Conservation (phyloP, 768 basidiomycete genomes). For the Boletus pseudopeckii region DNA sequence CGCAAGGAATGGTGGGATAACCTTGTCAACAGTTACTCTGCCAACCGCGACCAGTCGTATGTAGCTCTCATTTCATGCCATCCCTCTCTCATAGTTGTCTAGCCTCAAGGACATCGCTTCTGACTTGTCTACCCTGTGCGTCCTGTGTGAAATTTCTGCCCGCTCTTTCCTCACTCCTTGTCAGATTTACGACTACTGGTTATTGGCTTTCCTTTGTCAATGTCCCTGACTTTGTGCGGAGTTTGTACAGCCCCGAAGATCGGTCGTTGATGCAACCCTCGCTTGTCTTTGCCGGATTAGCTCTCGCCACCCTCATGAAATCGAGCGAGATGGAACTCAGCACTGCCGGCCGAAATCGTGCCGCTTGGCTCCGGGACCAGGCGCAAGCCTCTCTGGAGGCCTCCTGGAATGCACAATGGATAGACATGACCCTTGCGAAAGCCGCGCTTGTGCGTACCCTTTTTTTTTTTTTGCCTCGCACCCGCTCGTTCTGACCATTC, state of each 20-base stretch:
- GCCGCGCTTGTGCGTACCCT: constrained; percentile 57
- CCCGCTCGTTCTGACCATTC: constrained; percentile 11
- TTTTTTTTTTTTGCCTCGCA: background rate
- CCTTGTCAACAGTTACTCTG: constrained; percentile 41
- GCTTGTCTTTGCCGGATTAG: constrained; percentile 64
- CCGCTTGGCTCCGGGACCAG: constrained; percentile 51
- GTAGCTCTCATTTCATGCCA: constrained; percentile 6
- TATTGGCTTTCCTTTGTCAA: constrained; percentile 72
- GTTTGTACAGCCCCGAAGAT: constrained; percentile 48
- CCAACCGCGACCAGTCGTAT: constrained; percentile 42
- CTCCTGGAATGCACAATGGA: constrained; percentile 48
- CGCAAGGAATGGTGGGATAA: constrained; percentile 48
- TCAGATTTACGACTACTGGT: constrained; percentile 59
- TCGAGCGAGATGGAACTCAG: constrained; percentile 67
- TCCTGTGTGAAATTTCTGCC: background rate
- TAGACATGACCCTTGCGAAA: constrained; percentile 66
- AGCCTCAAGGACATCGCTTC: constrained; percentile 48
- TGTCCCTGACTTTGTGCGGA: constrained; percentile 48
- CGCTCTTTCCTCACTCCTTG: constrained; percentile 5
- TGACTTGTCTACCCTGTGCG: constrained; percentile 54
- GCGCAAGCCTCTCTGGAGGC: constrained; percentile 54
- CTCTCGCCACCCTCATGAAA: constrained; percentile 67
- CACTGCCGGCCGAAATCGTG: constrained; percentile 50
- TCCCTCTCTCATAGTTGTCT: constrained; percentile 1
- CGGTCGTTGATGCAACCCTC: constrained; percentile 64